A percentile compares a stretch with the other conserved stretches of the same genome.
Evolutionary conservation across 768 basidiomycete genomes (phyloP).

Genomic region (Lactifluus hygrophoroides): DNA sequence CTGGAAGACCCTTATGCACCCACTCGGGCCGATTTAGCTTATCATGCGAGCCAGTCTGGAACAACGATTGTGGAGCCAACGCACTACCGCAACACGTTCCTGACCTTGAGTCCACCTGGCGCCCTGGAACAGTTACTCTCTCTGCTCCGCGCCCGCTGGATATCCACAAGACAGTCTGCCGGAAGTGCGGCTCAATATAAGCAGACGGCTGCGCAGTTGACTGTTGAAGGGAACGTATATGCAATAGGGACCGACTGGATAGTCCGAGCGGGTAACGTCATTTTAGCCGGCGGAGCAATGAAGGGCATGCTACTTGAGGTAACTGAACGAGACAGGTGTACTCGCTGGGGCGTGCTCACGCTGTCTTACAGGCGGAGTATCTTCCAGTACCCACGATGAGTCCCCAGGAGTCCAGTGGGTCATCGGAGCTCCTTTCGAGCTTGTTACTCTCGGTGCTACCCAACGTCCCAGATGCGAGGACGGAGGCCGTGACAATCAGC

Average conservation of each 20-base stretch:
- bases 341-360: neutral
- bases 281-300: slow-evolving; percentile 61
- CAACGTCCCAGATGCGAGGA: slow-evolving; percentile 61
- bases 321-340: slow-evolving; percentile 12
- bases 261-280: slow-evolving; percentile 71
- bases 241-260: slow-evolving; percentile 76
- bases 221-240: slow-evolving; percentile 66
- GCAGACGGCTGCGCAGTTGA: slow-evolving; percentile 51
- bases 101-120: slow-evolving; percentile 65
- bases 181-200: slow-evolving; percentile 38
- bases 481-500: slow-evolving; percentile 69
- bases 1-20: slow-evolving; percentile 72
- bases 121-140: slow-evolving; percentile 66
- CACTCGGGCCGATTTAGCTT: slow-evolving; percentile 51
- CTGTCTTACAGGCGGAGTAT: slow-evolving; percentile 58
- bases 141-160: slow-evolving; percentile 71
- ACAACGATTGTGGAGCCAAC: slow-evolving; percentile 27
- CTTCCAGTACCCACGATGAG: slow-evolving; percentile 65
- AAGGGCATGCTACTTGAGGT: slow-evolving; percentile 87
- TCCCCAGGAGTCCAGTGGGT: slow-evolving; percentile 54
- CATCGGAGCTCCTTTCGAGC: slow-evolving; percentile 66
- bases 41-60: slow-evolving; percentile 26
- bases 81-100: slow-evolving; percentile 70
- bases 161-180: slow-evolving; percentile 39
- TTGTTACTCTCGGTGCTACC: slow-evolving; percentile 69